Evolutionary conservation across 2,329 filamentous ascomycete species (phyloP), one percentile per base, ranked within the genome.

Genomic region (Colletotrichum navitas): DNA sequence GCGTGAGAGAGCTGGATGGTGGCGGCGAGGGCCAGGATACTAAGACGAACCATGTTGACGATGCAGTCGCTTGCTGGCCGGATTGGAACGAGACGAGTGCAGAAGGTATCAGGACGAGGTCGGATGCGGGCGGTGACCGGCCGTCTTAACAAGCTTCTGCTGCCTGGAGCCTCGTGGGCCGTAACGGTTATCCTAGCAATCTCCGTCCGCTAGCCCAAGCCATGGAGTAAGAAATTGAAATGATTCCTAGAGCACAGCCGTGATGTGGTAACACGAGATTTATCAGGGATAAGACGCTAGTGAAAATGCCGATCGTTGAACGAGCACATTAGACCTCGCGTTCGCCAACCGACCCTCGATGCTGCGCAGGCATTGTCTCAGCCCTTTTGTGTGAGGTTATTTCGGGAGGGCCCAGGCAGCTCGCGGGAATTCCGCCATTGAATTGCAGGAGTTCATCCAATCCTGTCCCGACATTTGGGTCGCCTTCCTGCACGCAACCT

Each of bases 41-140:
- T 61, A 34, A 71, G 60, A 32, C 60, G 70, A 49, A 72, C 60
- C 70, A 72, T 72, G n/a, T 36, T 72, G 66, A 41, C 24, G 18
- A 26, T 49, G 21, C 18, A 8, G 56, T 43, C 36, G n/a, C 8
- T 36, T 47, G 43, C 10, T 18, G 39, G 11, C 11, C 34, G 16
- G 34, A 7, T 43, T 59, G n/a, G 0, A 45, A 34, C 36, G 45
- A 66, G 45, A 39, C 52, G 43, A 26, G 67, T 47, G 59, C 12
- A n/a, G 36, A 58, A 32, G 49, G 18, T 24, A 29, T 32, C 58
- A 29, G 43, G 16, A 16, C 18, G 2, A 34, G 2, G 1, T 10
- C 14, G 29, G 24, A 43, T 24, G 7, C 5, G 36, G 10, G 45
- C 16, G 12, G 39, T 47, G 34, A 26, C 45, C 36, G 29, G 52